Evolutionary conservation across 202 grass and related monocot species (phyloP).

Genomic region (Dendrocalamus latiflorus): DNA sequence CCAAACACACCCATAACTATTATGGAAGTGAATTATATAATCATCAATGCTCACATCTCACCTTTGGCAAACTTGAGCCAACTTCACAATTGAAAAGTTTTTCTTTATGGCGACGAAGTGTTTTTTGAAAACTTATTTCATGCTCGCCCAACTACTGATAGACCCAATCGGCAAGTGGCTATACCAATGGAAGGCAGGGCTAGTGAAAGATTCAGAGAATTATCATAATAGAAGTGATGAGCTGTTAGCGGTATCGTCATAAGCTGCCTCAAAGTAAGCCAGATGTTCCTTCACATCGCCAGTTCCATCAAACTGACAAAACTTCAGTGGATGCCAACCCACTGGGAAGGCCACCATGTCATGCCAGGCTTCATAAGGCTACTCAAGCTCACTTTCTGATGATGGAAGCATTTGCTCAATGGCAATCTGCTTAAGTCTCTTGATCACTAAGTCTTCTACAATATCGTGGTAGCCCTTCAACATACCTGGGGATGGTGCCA

Average conservation of each 20-base stretch:
- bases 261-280: no score
- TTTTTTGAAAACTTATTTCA: neutral
- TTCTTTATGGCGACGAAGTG: neutral
- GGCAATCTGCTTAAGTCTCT: no score
- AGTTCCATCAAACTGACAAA: no score
- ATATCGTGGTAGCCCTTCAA: no score
- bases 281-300: no score
- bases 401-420: neutral
- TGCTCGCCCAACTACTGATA: neutral
- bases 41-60: neutral
- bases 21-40: neutral
- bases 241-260: no score
- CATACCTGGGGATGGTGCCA: no score
- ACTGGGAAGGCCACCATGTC: neutral
- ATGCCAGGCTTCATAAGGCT: neutral
- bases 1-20: no score
- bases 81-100: neutral
- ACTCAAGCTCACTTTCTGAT: neutral
- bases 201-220: neutral
- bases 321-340: no score
- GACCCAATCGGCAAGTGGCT: neutral
- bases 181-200: neutral
- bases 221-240: no score
- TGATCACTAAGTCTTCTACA: no score
- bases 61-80: neutral